These are phyloP conservation scores for Ceratocystis variospora DNA, from an alignment of 2,329 filamentous ascomycete species.

Conservation along the genomic window DNA sequence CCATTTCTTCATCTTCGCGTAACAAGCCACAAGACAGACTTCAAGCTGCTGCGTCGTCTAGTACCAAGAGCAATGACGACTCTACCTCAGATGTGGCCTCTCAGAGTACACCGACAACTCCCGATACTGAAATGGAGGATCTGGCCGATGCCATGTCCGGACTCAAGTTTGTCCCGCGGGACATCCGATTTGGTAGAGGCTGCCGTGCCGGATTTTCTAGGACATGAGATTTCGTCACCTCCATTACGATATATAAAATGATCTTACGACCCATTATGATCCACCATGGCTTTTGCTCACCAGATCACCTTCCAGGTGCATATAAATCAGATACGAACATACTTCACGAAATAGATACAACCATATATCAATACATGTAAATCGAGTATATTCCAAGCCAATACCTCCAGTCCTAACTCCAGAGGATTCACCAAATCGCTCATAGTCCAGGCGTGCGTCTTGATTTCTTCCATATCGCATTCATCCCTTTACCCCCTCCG, in stretches of 20 bases:
- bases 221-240: slow-evolving; percentile 25
- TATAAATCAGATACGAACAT: not conserved
- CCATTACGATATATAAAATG: not conserved
- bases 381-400: not conserved
- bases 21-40: not conserved
- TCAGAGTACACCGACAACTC: slow-evolving; percentile 18
- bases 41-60: not conserved
- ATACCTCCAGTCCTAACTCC: slow-evolving; percentile 9
- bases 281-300: not conserved
- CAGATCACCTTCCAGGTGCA: not conserved
- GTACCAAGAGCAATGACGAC: not conserved
- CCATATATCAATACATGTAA: slow-evolving; percentile 2
- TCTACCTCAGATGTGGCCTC: not conserved
- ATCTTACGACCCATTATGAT: not conserved
- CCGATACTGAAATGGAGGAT: slow-evolving; percentile 45
- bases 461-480: not conserved
- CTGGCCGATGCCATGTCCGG: slow-evolving; percentile 56
- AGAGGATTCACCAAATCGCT: not conserved
- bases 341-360: not conserved
- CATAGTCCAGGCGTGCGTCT: no score
- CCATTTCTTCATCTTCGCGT: slow-evolving; percentile 3
- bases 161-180: slow-evolving; percentile 55
- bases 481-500: not conserved
- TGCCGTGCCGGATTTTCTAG: slow-evolving; percentile 41
- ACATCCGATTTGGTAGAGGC: slow-evolving; percentile 51